Evolutionary conservation across 768 basidiomycete species (phyloP), one percentile per base, ranked within the genome.

Genomic region (Boletus subparvulus): DNA sequence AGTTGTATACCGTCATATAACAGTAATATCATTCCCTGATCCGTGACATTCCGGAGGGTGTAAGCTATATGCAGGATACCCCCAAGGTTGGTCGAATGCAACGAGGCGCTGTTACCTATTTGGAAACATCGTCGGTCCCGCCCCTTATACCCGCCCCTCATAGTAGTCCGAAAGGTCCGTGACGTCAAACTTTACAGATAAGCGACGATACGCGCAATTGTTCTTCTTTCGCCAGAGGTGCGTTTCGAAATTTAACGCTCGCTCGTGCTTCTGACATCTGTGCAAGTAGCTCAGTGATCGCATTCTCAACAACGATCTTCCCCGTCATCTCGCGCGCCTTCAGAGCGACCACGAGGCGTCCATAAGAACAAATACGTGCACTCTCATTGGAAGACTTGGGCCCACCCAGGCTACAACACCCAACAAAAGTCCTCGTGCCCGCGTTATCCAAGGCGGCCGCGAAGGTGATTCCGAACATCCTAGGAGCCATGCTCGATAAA

Each of bases 301-400:
- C 3, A 83, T 98, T 39, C 79, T 98, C 37, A 99, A 99, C 73
- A 99, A 98, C 64, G 97, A 99, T 58, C 84, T 99, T 19, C 83
- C 98, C 12, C 88, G 96, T 3, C 82, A 91, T 59, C 82, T 99
- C 24, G 96, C 96, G 3, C 92, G 92, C 66, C 88, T 92, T 74
- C 97, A 99, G 74, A 85, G 81, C 35, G 96, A 98, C 67, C 78
- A 87, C 1, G 97, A 99, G 73, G 84, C 95, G 4, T 95, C 94
- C 6, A 98, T 98, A 63, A 83, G 97, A 45, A 98, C 97, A 16
- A 98, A 98, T 65, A 97, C 97, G 0, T 96, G 94, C 66, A 98
- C 98, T 62, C 83, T 98, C 4, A 85, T 99, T 54, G 96, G 95
- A 17, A 84, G 96, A 8, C 79, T 99, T 6, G 94, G 91, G 0